Evolutionary conservation across 352 stramenopile genomes (phyloP).

Genomic region (Globisporangium takayamanum): DNA sequence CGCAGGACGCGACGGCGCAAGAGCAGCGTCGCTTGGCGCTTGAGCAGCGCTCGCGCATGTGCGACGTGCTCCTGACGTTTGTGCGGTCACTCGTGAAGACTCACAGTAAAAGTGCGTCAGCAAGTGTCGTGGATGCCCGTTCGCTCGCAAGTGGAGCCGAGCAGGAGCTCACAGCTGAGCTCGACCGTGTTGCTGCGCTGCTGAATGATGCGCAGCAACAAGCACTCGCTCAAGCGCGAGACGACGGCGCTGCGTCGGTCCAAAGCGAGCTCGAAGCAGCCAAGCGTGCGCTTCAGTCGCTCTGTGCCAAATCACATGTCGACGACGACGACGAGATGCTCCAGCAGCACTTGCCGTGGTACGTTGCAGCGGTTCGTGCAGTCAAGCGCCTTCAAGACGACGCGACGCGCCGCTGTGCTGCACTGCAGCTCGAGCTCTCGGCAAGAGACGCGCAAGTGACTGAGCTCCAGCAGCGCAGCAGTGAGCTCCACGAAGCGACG

Average conservation of each 20-base stretch:
- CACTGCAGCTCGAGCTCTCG: slow-evolving; percentile 21
- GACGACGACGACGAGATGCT: background rate
- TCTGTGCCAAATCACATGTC: slow-evolving; percentile 2
- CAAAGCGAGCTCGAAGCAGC: slow-evolving; percentile 40
- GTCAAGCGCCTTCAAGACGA: slow-evolving; percentile 33
- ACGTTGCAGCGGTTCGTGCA: slow-evolving; percentile 24
- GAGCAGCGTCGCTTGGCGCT: slow-evolving; percentile 13
- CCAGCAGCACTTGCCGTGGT: slow-evolving; percentile 49
- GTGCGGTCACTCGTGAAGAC: slow-evolving; percentile 19
- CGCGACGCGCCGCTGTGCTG: slow-evolving; percentile 14
- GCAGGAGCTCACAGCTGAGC: slow-evolving; percentile 29
- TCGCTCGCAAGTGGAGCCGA: slow-evolving; percentile 17
- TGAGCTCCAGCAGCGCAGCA: slow-evolving; percentile 19
- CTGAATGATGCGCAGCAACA: slow-evolving; percentile 23
- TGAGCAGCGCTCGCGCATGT: slow-evolving; percentile 21
- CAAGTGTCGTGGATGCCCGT: slow-evolving; percentile 10
- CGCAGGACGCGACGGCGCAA: slow-evolving; percentile 21
- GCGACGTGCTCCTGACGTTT: slow-evolving; percentile 25
- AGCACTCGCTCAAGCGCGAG: slow-evolving; percentile 23
- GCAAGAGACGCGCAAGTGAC: slow-evolving; percentile 22
- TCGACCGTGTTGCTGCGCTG: slow-evolving; percentile 18
- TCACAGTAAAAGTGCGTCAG: slow-evolving; percentile 9
- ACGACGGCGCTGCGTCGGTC: slow-evolving; percentile 24
- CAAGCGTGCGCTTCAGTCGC: slow-evolving; percentile 33
- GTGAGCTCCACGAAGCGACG: slow-evolving; percentile 40